Percentiles rank a stretch among this genome's conserved stretches.
These are phyloP conservation scores for Globisporangium irregulare DNA, from an alignment of 352 stramenopile species.

Conservation along the genomic window DNA sequence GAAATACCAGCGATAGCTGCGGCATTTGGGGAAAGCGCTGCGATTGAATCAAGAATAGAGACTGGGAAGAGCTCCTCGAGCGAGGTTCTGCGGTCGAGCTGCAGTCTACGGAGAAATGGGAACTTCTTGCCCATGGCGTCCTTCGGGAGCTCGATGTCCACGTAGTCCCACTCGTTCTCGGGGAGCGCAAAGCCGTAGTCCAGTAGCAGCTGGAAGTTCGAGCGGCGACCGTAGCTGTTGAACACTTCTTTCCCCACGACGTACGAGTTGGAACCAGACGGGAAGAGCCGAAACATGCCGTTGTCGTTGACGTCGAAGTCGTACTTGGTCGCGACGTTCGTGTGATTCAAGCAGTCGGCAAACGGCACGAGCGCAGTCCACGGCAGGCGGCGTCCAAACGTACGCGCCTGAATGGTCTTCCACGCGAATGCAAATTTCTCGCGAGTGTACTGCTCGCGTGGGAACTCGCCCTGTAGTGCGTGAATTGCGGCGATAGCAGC, in stretches of 20 bases:
- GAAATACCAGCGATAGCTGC: not conserved
- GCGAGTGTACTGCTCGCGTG: constrained; percentile 48
- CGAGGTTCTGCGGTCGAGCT: constrained; percentile 44
- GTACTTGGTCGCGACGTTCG: constrained; percentile 89
- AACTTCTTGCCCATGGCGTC: constrained; percentile 31
- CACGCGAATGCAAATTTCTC: constrained; percentile 81
- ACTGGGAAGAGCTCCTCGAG: constrained; percentile 49
- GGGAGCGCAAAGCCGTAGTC: constrained; percentile 92
- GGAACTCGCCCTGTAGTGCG: constrained; percentile 37
- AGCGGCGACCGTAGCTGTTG: constrained; percentile 88
- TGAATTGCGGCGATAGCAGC: not conserved
- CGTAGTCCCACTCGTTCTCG: constrained; percentile 88
- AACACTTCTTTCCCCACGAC: constrained; percentile 74
- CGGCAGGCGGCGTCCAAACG: constrained; percentile 87
- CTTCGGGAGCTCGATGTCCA: constrained; percentile 59
- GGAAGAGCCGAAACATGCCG: constrained; percentile 64
- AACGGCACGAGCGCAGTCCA: constrained; percentile 91
- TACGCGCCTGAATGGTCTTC: constrained; percentile 89
- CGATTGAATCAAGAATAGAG: not conserved
- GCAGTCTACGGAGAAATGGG: constrained; percentile 46
- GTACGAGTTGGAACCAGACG: constrained; percentile 58
- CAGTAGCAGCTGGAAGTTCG: constrained; percentile 88
- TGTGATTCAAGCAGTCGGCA: constrained; percentile 91
- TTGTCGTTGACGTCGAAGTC: constrained; percentile 64
- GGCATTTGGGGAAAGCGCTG: not conserved